phyloP scores from a whole-genome alignment of 768 basidiomycete genomes.

The Leccinum variicolor region DNA sequence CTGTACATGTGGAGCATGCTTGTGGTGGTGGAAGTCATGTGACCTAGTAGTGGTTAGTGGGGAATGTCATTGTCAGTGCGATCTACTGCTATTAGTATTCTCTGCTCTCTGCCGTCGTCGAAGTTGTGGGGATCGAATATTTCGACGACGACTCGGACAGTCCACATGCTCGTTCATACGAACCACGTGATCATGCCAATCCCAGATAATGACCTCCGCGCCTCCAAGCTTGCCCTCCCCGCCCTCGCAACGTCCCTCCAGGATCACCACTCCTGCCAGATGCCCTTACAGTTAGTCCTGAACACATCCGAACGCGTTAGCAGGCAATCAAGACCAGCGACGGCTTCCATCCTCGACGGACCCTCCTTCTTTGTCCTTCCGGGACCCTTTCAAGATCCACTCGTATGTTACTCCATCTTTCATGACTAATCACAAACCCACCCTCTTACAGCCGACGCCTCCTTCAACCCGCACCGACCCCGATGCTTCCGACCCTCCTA shows the following conservation, averaged over 20 bases:
- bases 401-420: slow-evolving; percentile 6
- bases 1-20: slow-evolving; percentile 93
- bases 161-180: background rate
- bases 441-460: slow-evolving; percentile 2
- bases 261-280: slow-evolving; percentile 24
- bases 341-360: slow-evolving; percentile 45
- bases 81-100: background rate
- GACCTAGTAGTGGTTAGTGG: slow-evolving; percentile 21
- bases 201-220: slow-evolving; percentile 20
- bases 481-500: slow-evolving; percentile 11
- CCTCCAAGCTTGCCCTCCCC: slow-evolving; percentile 9
- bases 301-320: slow-evolving; percentile 24
- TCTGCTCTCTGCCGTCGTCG: background rate
- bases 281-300: slow-evolving; percentile 35
- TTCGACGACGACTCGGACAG: background rate
- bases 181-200: slow-evolving; percentile 28
- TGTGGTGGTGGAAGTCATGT: slow-evolving; percentile 44
- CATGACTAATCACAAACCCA: background rate
- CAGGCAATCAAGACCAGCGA: slow-evolving; percentile 37
- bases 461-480: slow-evolving; percentile 1
- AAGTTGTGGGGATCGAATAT: background rate
- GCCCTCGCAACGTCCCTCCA: slow-evolving; percentile 21
- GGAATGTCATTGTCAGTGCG: slow-evolving; percentile 9
- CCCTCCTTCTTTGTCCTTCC: slow-evolving; percentile 40
- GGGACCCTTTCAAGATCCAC: slow-evolving; percentile 14